Evolutionary conservation across 2,329 filamentous ascomycete species (phyloP), one percentile per base, ranked within the genome.

Genomic region (Neonectria faginata): DNA sequence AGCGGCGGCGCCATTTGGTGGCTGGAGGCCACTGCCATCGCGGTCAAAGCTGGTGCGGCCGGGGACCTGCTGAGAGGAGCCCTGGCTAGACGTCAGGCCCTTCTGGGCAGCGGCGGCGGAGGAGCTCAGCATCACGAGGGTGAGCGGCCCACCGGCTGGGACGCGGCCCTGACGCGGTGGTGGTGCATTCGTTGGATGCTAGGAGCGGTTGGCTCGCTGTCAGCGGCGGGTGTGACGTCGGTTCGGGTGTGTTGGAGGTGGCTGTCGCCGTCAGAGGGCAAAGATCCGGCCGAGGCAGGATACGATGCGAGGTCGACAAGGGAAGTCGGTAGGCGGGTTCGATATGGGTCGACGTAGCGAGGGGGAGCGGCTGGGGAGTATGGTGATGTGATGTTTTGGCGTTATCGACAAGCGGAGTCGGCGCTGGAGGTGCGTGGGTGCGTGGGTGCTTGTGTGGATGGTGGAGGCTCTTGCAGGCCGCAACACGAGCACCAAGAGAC

Each of bases 11-110:
- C 81, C 82, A 77, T 83, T 84, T 66, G 80, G 71, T 73, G 82
- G 84, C 68, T 87, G 86, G 42, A 89, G 82, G 44, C 76, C 78
- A 29, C 70, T 75, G 64, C 80, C 83, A 77, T 86, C 85, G 69
- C 86, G 85, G 62, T 90, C 88, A 70, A 89, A 79, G 68, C 68
- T 78, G 56, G 74, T 72, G 58, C 73, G 73, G 36, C 73, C 72
- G 45, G 66, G 51, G 25, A 67, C 41, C 52, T 73, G 73, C 62
- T 80, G 79, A 60, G 86, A 75, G 53, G 76, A 42, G n/a, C 39
- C 65, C 67, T 77, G 76, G 68, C 71, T 71, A 48, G 76, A 75
- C 42, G 73, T 76, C 68, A 72, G 67, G 67, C 71, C 70, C 71
- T 75, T 74, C 59, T 77, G 73, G 64, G 74, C 72, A 66, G 72